phyloP scores from a whole-genome alignment of 169 alveolate species.

The Blepharisma undulans region DNA sequence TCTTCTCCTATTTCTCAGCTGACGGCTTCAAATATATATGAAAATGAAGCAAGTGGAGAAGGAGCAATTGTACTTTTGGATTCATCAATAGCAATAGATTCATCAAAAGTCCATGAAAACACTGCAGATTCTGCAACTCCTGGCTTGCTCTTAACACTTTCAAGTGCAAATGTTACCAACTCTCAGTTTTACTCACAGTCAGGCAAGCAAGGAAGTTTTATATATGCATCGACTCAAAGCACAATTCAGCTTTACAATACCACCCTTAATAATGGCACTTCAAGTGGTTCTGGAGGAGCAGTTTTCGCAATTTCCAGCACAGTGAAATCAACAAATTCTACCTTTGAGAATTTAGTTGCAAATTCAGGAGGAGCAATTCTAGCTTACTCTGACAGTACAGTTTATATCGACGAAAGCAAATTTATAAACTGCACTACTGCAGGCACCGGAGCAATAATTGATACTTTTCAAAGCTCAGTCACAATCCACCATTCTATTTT shows the following conservation, averaged over 20 bases:
- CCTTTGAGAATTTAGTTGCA: not conserved
- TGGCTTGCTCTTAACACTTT: no score
- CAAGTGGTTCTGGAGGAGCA: not conserved
- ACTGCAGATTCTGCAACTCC: no score
- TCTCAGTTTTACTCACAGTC: not conserved
- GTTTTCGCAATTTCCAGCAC: not conserved
- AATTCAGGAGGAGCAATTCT: not conserved
- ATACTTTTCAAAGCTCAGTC: no score
- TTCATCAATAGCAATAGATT: not conserved
- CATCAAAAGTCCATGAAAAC: not conserved
- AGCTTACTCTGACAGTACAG: no score
- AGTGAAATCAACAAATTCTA: not conserved
- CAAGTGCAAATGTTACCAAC: no score
- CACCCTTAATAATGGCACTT: not conserved
- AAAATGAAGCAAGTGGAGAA: not conserved
- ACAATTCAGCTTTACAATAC: not conserved
- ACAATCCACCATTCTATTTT: no score
- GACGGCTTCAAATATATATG: not conserved
- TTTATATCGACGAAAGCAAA: no score
- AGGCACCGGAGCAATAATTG: no score
- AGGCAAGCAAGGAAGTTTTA: not conserved
- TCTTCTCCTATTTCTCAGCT: no score
- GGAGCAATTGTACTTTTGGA: not conserved
- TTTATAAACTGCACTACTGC: no score
- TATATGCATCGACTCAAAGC: not conserved